These are phyloP conservation scores for Bromus sterilis DNA, from an alignment of 176 grass and related monocot species.

Conservation along the genomic window DNA sequence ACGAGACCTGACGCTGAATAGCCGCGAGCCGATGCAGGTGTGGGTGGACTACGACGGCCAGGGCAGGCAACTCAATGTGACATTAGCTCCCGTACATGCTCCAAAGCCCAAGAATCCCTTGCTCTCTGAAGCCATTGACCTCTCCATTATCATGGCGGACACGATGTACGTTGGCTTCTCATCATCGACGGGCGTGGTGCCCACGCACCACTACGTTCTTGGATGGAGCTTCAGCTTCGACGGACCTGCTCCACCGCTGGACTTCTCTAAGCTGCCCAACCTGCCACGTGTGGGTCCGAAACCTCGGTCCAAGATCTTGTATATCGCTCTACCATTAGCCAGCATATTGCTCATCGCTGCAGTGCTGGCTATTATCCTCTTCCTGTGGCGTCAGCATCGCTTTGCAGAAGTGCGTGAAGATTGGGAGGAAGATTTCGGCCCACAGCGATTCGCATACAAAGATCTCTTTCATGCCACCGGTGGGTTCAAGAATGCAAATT, in stretches of 20 bases:
- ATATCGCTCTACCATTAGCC: neutral
- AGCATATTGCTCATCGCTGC: neutral
- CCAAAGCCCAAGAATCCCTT: slow-evolving; percentile 17
- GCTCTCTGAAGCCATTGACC: slow-evolving; percentile 16
- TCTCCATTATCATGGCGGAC: slow-evolving; percentile 10
- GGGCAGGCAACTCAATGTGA: slow-evolving; percentile 1
- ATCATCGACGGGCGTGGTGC: neutral
- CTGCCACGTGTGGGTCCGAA: slow-evolving; percentile 6
- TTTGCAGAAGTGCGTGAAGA: slow-evolving; percentile 35
- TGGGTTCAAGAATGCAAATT: slow-evolving; percentile 20
- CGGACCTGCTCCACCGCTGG: slow-evolving; percentile 1
- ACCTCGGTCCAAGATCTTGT: slow-evolving; percentile 6
- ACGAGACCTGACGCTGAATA: neutral
- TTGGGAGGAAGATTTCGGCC: slow-evolving; percentile 36
- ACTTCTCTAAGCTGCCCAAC: slow-evolving; percentile 5
- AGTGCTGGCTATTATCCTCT: neutral
- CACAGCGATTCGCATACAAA: slow-evolving; percentile 34
- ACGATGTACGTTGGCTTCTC: slow-evolving; percentile 32
- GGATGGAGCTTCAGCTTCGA: slow-evolving; percentile 48
- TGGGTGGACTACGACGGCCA: slow-evolving; percentile 40
- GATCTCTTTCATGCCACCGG: slow-evolving; percentile 29
- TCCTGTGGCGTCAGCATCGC: neutral
- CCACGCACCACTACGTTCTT: slow-evolving; percentile 28
- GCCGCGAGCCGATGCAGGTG: slow-evolving; percentile 27
- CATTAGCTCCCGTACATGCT: neutral